phyloP scores from a whole-genome alignment of 108 stramenopile genomes.

The Cyclotella baltica region DNA sequence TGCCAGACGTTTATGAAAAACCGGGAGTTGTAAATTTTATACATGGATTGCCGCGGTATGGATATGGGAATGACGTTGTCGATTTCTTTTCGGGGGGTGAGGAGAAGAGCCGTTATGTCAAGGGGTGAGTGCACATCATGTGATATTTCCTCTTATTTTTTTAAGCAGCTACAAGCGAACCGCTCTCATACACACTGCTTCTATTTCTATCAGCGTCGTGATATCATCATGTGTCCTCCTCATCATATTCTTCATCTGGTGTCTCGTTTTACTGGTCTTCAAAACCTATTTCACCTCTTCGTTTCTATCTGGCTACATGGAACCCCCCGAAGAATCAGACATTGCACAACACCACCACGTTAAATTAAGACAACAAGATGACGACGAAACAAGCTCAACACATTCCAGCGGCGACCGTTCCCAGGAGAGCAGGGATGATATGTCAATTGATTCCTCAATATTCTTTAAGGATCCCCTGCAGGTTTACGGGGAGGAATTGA shows the following conservation, averaged over 20 bases:
- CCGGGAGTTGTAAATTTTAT: constrained; percentile 29
- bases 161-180: background rate
- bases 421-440: background rate
- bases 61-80: constrained; percentile 21
- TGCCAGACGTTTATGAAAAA: constrained; percentile 1
- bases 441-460: constrained; percentile 26
- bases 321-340: constrained; percentile 17
- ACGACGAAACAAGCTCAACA: constrained; percentile 37
- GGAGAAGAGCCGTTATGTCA: constrained; percentile 35
- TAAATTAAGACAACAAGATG: background rate
- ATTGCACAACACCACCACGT: background rate
- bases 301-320: constrained; percentile 28
- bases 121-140: constrained; percentile 30
- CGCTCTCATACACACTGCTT: background rate
- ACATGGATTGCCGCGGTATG: constrained; percentile 36
- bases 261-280: constrained; percentile 17
- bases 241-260: constrained; percentile 28
- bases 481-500: constrained; percentile 31
- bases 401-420: constrained; percentile 1
- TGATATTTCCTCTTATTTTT: background rate
- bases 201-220: constrained; percentile 19
- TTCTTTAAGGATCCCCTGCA: constrained; percentile 24
- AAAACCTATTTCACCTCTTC: constrained; percentile 27
- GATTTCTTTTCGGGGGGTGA: constrained; percentile 21
- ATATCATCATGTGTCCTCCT: constrained; percentile 44